phyloP scores from a whole-genome alignment of 2,329 filamentous ascomycete species.

The Didymella glomerata region DNA sequence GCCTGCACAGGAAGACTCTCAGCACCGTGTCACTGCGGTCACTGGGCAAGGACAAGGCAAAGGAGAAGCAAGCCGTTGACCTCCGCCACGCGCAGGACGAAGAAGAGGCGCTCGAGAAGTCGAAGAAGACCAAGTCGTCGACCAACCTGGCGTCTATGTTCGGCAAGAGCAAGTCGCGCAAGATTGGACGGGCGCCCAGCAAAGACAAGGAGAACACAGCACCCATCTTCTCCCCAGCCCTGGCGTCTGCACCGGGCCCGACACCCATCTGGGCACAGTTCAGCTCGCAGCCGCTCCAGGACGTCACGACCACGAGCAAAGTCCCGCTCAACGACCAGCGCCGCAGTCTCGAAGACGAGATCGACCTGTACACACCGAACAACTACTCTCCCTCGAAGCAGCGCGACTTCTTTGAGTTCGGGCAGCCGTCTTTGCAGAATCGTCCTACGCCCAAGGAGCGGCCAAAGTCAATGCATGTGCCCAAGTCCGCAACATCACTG shows the following conservation, averaged over 20 bases:
- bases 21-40: slow-evolving; percentile 63
- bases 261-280: slow-evolving; percentile 87
- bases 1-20: slow-evolving; percentile 62
- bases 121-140: slow-evolving; percentile 80
- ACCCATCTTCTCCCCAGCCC: slow-evolving; percentile 60
- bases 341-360: slow-evolving; percentile 62
- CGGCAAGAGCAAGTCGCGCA: slow-evolving; percentile 73
- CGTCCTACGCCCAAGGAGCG: slow-evolving; percentile 50
- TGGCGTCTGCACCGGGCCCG: slow-evolving; percentile 49
- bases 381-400: slow-evolving; percentile 69
- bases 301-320: slow-evolving; percentile 50
- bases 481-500: slow-evolving; percentile 53
- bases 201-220: slow-evolving; percentile 81
- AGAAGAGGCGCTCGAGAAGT: slow-evolving; percentile 49
- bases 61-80: slow-evolving; percentile 45
- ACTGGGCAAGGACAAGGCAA: slow-evolving; percentile 54
- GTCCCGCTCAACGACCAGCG: slow-evolving; percentile 56
- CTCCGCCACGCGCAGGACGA: slow-evolving; percentile 40
- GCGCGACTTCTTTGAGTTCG: slow-evolving; percentile 66
- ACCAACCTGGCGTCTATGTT: slow-evolving; percentile 83
- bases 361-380: slow-evolving; percentile 65
- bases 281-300: slow-evolving; percentile 51
- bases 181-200: slow-evolving; percentile 59
- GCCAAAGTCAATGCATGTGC: slow-evolving; percentile 62
- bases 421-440: slow-evolving; percentile 55